Percentiles rank a stretch among this genome's conserved stretches.
These are phyloP conservation scores for Bryoerythrophyllum caledonicum DNA, from an alignment of 225 moss, liverwort and hornwort genomes.

Conservation along the genomic window DNA sequence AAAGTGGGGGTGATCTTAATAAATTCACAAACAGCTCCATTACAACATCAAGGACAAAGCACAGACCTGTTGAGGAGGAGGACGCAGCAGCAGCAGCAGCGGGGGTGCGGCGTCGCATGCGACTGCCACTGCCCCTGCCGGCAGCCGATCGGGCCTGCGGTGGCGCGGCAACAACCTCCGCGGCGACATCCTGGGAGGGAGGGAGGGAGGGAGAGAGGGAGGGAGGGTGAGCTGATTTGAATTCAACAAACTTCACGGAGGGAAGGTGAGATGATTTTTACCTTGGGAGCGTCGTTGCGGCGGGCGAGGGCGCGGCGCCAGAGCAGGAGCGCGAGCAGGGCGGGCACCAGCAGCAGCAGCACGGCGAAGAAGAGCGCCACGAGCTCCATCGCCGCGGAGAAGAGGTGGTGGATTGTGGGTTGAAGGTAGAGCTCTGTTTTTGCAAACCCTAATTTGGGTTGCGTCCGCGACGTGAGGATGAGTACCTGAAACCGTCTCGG, in stretches of 20 bases:
- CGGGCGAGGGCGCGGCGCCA: constrained; percentile 49
- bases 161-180: constrained; percentile 13
- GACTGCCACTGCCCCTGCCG: constrained; percentile 22
- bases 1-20: too few relatives aligned
- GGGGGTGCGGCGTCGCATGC: constrained; percentile 47
- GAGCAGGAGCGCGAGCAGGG: constrained; percentile 35
- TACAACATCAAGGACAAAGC: neutral
- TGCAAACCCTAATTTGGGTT: too few relatives aligned
- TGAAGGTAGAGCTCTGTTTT: too few relatives aligned
- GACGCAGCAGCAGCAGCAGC: constrained; percentile 41
- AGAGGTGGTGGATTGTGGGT: neutral
- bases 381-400: constrained; percentile 30
- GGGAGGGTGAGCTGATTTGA: too few relatives aligned
- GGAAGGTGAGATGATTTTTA: neutral
- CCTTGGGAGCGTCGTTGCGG: constrained; percentile 18
- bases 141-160: constrained; percentile 26
- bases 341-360: constrained; percentile 44
- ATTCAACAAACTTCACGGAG: neutral
- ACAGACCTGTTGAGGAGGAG: constrained; percentile 43
- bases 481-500: too few relatives aligned
- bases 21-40: neutral
- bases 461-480: too few relatives aligned
- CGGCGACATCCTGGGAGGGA: neutral
- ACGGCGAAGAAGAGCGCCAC: constrained; percentile 33
- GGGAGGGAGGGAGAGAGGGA: too few relatives aligned